Conservation (phyloP, 2,329 filamentous ascomycete species). For the Penicillium sp. region DNA sequence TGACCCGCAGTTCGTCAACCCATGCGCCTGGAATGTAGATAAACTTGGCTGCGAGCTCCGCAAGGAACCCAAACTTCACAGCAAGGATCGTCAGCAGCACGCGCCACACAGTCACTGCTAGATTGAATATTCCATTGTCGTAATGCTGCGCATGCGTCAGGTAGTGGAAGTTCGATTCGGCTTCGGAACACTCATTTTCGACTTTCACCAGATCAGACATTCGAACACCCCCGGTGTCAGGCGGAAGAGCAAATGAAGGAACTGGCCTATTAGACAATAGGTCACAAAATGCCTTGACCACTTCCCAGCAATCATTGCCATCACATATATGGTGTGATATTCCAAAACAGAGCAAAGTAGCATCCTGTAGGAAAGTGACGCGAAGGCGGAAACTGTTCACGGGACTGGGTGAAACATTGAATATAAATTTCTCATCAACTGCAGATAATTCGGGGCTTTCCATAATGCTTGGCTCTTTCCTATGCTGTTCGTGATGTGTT, state of each 20-base stretch:
- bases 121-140: not conserved
- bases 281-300: not conserved
- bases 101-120: not conserved
- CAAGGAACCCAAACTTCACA: not conserved
- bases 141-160: not conserved
- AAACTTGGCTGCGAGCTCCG: not conserved
- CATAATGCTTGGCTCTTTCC: not conserved
- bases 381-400: not conserved
- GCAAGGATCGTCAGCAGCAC: not conserved
- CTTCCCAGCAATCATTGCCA: not conserved
- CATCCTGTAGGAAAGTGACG: not conserved
- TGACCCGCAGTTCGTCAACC: not conserved
- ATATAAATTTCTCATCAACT: not conserved
- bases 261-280: not conserved
- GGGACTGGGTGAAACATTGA: not conserved
- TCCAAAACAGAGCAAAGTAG: not conserved
- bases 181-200: not conserved
- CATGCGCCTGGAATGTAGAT: not conserved
- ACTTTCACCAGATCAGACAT: not conserved
- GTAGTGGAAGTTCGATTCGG: not conserved
- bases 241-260: not conserved
- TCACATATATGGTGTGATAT: not conserved
- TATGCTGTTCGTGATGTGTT: not conserved
- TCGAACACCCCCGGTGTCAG: not conserved
- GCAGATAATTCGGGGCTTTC: not conserved